phyloP scores from a whole-genome alignment of 208 protist species.

The Wallacemonas sp. region DNA sequence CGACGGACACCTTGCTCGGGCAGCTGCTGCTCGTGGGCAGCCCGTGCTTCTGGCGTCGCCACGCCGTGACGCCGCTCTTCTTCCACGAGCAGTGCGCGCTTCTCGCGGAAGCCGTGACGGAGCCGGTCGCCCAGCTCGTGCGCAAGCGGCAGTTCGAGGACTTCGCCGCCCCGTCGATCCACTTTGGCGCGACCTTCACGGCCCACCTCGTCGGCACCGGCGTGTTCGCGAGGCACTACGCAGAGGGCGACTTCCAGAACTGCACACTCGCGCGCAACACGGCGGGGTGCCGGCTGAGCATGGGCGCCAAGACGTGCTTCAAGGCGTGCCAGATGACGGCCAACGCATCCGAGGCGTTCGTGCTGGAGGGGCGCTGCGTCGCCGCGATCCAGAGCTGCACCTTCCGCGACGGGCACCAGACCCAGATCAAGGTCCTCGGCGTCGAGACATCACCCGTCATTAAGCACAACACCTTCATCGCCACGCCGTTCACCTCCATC shows the following conservation, averaged over 20 bases:
- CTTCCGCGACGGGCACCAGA: conserved; percentile 24
- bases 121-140: conserved; percentile 2
- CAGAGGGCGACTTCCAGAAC: conserved; percentile 18
- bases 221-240: conserved; percentile 22
- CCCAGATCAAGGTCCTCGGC: conserved; percentile 18
- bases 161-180: neutral
- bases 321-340: conserved; percentile 16
- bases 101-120: conserved; percentile 3
- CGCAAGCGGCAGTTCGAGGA: conserved; percentile 12
- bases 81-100: conserved; percentile 16
- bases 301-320: conserved; percentile 21
- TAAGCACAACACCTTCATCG: conserved; percentile 28
- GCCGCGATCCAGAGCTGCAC: conserved; percentile 21
- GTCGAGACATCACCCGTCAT: conserved; percentile 17
- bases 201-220: conserved; percentile 24
- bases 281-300: conserved; percentile 18
- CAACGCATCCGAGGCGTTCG: conserved; percentile 17
- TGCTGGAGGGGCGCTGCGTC: conserved; percentile 12
- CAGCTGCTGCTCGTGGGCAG: conserved; percentile 29
- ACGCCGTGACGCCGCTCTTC: conserved; percentile 14
- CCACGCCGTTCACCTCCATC: conserved; percentile 23
- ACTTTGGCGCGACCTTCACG: conserved; percentile 23
- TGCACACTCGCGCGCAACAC: conserved; percentile 31
- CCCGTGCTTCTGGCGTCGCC: conserved; percentile 31
- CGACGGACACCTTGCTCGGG: conserved; percentile 11